phyloP scores from a whole-genome alignment of 192 early-diverging fungal genomes.

The Umbelopsis isabellina region DNA sequence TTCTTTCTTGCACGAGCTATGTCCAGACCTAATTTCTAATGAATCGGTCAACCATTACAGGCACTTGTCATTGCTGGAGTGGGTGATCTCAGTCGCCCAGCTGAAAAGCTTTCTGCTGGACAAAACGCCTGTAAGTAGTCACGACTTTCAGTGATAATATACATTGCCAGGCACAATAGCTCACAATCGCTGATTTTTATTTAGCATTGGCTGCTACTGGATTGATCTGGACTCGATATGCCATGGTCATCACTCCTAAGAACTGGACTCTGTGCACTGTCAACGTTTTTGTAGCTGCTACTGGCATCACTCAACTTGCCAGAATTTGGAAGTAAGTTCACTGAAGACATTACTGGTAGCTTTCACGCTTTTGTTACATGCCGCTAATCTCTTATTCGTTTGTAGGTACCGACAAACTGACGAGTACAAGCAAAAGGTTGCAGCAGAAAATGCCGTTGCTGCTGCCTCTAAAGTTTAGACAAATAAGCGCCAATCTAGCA shows the following conservation, averaged over 20 bases:
- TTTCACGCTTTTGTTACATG: background rate
- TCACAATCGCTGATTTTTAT: background rate
- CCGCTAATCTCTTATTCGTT: background rate
- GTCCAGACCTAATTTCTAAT: too few relatives aligned
- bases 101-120: conserved; percentile 83
- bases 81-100: conserved; percentile 85
- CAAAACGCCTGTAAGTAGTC: conserved; percentile 70
- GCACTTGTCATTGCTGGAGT: conserved; percentile 92
- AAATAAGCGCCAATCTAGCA: too few relatives aligned
- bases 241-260: conserved; percentile 90
- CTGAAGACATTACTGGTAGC: background rate
- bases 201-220: conserved; percentile 90
- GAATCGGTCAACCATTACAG: conserved; percentile 41
- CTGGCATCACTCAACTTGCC: conserved; percentile 84
- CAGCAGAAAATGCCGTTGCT: background rate
- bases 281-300: conserved; percentile 92
- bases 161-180: background rate
- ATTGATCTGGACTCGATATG: conserved; percentile 97
- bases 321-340: conserved; percentile 73
- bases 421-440: conserved; percentile 43
- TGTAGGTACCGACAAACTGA: conserved; percentile 45
- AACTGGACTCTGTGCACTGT: conserved; percentile 91
- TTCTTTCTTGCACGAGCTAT: too few relatives aligned
- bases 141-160: background rate
- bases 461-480: too few relatives aligned